Conservation (phyloP, 495 filamentous ascomycete species). For the Pyrenula massariospora region DNA sequence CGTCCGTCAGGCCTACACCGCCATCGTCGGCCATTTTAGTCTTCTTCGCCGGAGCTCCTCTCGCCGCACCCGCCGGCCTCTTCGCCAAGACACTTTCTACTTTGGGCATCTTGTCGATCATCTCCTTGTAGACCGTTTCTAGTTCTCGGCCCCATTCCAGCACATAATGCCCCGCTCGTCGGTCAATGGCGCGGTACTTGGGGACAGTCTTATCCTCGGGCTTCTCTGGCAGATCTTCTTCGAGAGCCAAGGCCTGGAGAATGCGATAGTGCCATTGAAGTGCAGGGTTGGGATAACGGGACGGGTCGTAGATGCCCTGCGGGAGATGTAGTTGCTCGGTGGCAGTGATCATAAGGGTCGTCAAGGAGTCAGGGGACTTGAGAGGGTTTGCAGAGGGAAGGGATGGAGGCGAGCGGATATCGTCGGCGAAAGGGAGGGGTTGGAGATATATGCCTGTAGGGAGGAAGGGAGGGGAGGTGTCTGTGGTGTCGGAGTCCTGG, state of each 20-base stretch:
- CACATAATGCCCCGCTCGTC: slow-evolving; percentile 68
- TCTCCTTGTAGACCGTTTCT: slow-evolving; percentile 36
- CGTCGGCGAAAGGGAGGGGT: slow-evolving; percentile 82
- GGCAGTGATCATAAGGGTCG: slow-evolving; percentile 69
- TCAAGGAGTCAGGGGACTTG: slow-evolving; percentile 54
- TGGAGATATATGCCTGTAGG: slow-evolving; percentile 86
- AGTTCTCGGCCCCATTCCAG: slow-evolving; percentile 64
- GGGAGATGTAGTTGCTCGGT: slow-evolving; percentile 85
- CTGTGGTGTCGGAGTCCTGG: slow-evolving; percentile 41
- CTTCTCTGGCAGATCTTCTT: slow-evolving; percentile 77
- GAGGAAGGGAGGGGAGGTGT: slow-evolving; percentile 14
- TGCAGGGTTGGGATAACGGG: slow-evolving; percentile 84
- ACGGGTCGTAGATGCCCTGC: slow-evolving; percentile 68
- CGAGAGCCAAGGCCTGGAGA: slow-evolving; percentile 80
- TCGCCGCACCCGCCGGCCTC: slow-evolving; percentile 25
- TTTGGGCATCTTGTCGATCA: slow-evolving; percentile 23
- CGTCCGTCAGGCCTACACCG: slow-evolving; percentile 27
- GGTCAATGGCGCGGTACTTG: slow-evolving; percentile 73
- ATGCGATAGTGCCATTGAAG: slow-evolving; percentile 98
- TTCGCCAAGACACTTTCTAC: slow-evolving; percentile 28
- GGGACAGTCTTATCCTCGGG: slow-evolving; percentile 78
- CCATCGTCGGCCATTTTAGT: slow-evolving; percentile 31
- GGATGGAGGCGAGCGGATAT: slow-evolving; percentile 64
- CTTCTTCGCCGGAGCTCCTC: slow-evolving; percentile 29
- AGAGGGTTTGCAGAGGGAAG: slow-evolving; percentile 31